These are phyloP conservation scores for Bacterosira constricta DNA, from an alignment of 108 stramenopile genomes.

Conservation along the genomic window DNA sequence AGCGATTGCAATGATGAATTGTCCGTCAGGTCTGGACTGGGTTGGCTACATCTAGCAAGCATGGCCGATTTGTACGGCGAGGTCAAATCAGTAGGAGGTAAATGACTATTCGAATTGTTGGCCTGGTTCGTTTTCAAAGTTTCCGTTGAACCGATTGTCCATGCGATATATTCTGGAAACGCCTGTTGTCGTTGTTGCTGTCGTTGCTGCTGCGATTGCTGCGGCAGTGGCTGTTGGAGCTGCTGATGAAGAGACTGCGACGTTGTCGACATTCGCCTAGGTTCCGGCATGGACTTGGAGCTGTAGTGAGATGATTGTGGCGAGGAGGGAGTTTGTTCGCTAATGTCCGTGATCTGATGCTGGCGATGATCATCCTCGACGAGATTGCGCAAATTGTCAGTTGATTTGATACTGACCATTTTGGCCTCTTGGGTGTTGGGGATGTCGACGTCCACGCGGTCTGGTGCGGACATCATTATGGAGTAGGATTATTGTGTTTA, in stretches of 20 bases:
- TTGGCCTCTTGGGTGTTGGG: conserved; percentile 26
- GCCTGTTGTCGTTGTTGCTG: conserved; percentile 3
- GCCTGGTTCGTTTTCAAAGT: not conserved
- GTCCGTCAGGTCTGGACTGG: conserved; percentile 9
- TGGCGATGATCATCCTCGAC: not conserved
- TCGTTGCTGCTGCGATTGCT: conserved; percentile 12
- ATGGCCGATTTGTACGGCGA: not conserved
- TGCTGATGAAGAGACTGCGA: too few relatives aligned
- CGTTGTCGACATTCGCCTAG: too few relatives aligned
- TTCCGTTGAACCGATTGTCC: conserved; percentile 42
- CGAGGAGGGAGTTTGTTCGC: too few relatives aligned
- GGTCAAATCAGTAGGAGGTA: not conserved
- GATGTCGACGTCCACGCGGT: conserved; percentile 32
- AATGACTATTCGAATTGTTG: not conserved
- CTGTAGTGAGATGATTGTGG: too few relatives aligned
- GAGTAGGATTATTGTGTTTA: not conserved
- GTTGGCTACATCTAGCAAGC: conserved; percentile 1
- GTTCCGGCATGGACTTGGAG: too few relatives aligned
- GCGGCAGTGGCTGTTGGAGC: not conserved
- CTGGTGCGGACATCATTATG: conserved; percentile 46
- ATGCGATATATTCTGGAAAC: conserved; percentile 15
- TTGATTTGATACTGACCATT: conserved; percentile 12
- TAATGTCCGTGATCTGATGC: not conserved
- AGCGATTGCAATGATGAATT: too few relatives aligned
- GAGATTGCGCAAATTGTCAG: conserved; percentile 23